A percentile compares a stretch with the other conserved stretches of the same genome.
Conservation (phyloP, 225 moss, liverwort and hornwort genomes). For the Polytrichum formosum region DNA sequence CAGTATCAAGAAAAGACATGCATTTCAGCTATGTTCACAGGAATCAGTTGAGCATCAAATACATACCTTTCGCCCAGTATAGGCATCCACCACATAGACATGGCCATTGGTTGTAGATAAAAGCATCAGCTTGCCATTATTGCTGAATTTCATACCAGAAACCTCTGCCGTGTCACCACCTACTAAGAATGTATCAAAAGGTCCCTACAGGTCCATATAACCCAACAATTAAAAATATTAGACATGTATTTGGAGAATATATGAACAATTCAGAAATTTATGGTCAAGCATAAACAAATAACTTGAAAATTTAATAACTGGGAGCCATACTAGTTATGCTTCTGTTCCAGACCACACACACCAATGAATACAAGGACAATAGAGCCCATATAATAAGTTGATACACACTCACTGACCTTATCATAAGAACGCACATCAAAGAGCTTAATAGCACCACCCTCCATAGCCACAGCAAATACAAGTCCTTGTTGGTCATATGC, state of each 20-base stretch:
- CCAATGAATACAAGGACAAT: no score
- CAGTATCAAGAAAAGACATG: constrained; percentile 8
- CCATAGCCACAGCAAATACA: constrained; percentile 96
- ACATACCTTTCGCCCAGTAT: constrained; percentile 83
- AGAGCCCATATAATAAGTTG: neutral
- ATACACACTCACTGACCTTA: constrained; percentile 49
- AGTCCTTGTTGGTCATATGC: constrained; percentile 98
- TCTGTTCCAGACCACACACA: no score
- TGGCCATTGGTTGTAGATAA: constrained; percentile 81
- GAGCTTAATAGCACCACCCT: constrained; percentile 91
- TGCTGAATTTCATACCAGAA: constrained; percentile 95
- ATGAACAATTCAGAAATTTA: neutral
- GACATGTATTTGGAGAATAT: neutral
- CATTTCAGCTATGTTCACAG: constrained; percentile 3
- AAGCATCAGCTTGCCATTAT: constrained; percentile 92
- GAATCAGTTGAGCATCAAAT: neutral
- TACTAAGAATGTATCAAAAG: constrained; percentile 90
- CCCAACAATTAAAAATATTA: no score
- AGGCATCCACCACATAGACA: constrained; percentile 87
- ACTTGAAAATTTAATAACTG: neutral
- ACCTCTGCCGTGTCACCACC: constrained; percentile 89
- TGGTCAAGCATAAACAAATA: neutral
- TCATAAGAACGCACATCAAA: constrained; percentile 97
- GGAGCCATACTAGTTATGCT: no score
- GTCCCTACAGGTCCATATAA: constrained; percentile 51